Evolutionary conservation across 1,139 yeast genomes (phyloP), one percentile per base, ranked within the genome.

Genomic region (Kodamaea sp.): DNA sequence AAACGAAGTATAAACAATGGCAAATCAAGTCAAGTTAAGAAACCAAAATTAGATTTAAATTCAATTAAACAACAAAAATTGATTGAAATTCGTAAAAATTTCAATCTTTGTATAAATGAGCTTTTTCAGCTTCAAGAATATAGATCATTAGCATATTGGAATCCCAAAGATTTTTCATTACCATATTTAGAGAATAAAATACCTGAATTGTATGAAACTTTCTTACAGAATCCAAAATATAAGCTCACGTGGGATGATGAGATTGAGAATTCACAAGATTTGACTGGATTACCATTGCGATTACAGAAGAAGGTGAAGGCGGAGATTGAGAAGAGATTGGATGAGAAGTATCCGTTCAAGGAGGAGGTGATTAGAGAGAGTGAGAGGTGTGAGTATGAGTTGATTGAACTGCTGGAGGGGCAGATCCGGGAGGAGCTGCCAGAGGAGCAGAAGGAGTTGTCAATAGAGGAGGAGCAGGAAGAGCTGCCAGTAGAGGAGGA

Each of bases 51-150:
- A 26, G 34, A 25, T 11, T 31, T 6, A 36, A 41, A 23, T 8
- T 35, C 12, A 35, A 29, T 30, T 36, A 36, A 32, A 26, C 37
- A 50, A 39, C 55, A 57, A 32, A 47, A 48, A 38, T 46, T 70
- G 30, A 58, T 64, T 2, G 57, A 64, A 8, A 62, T 73, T 27
- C 57, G 71, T 10, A 63, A 75, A 9, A 65, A 68, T 30, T 75
- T 76, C 48, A 79, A 76, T 48, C 44, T 63, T 41, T 59, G 58
- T 45, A 70, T 55, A 44, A 81, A 60, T 56, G 77, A 78, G 47
- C 58, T 79, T 37, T 80, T 77, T 54, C 83, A 80, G 46, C 58
- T 80, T n/a, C 73, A 68, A 46, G 79, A 78, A 49, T 79, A 75
- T 52, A 75, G 74, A 31, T 74, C 88, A 2, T 60, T 84, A 12